Base-by-base conservation (phyloP, 306 rosid genomes). In the Trichosanthes cucumerina region DNA sequence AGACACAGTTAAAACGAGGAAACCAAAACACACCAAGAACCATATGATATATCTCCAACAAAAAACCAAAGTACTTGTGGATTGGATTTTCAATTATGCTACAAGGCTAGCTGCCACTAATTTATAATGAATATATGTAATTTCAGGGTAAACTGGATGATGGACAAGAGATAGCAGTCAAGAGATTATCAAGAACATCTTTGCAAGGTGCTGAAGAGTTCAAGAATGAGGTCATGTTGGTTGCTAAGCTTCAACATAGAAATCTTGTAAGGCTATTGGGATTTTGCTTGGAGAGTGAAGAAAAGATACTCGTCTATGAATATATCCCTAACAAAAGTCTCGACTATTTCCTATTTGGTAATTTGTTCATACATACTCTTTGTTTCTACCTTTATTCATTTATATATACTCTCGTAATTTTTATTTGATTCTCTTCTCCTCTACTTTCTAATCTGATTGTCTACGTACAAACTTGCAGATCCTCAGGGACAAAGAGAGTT, bases 161-260 rank as follows among this genome's bases (percentile, higher is more conserved):
- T 81, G 88, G 88, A 33, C 84, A 83, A 84, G 82, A 83, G 46
- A 76, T 91, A 43, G 97, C 97, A 34, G 93, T 91, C 68, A 89
- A 91, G 69, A 88, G 93, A 82, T 86, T 89, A 43, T 81, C 84
- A 12, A 65, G n/a, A 34, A 64, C 72, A 21, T 88, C 93, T 15
- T 31, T 52, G 8, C 97, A 91, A 84, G 93, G 91, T 19, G 24
- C 72, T 1, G 50, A 16, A 24, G 90, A 91, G 82, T 89, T 91
- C 78, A 88, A 84, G 75, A 89, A 85, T 63, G 96, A 91, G 78
- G 82, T 86, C 56, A 62, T 82, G 34, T 33, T 91, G 41, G 82
- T 91, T 28, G 93, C 91, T 6, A 84, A 86, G 56, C 92, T 89
- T 64, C 89, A 88, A 66, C 93, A 91, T 41, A 75, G 90, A 81